Evolutionary conservation across 768 basidiomycete genomes (phyloP).

Genomic region (Tricholoma bakamatsutake): DNA sequence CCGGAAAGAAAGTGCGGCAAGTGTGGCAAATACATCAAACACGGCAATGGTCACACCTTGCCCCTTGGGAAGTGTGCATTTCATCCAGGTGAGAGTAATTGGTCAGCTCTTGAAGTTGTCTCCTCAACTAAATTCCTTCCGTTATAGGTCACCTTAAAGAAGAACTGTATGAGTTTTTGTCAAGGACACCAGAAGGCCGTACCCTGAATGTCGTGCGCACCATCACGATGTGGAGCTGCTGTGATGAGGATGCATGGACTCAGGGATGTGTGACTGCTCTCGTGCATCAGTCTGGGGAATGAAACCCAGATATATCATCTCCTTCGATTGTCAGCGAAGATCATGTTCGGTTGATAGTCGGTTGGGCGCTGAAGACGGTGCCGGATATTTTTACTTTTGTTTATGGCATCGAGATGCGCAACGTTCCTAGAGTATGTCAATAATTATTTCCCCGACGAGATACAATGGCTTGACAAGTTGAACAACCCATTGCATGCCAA

Average conservation of each 20-base stretch:
- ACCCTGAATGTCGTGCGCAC: slow-evolving; percentile 26
- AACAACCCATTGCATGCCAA: no score
- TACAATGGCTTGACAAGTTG: no score
- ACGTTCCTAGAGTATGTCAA: no score
- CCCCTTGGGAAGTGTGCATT: slow-evolving; percentile 19
- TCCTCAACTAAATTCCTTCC: background rate
- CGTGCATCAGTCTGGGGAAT: slow-evolving; percentile 6
- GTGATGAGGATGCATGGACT: slow-evolving; percentile 35
- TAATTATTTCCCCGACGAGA: no score
- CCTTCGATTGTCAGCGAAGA: background rate
- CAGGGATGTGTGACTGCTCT: slow-evolving; percentile 26
- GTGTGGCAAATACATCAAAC: slow-evolving; percentile 12
- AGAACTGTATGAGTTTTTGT: slow-evolving; percentile 36
- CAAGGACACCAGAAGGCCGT: slow-evolving; percentile 27
- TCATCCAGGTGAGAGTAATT: slow-evolving; percentile 30
- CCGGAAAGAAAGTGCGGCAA: slow-evolving; percentile 12
- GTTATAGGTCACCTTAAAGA: slow-evolving; percentile 30
- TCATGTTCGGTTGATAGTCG: background rate
- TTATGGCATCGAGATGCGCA: background rate
- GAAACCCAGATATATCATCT: background rate
- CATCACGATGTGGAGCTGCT: slow-evolving; percentile 44
- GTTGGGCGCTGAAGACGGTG: no score
- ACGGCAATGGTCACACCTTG: slow-evolving; percentile 1
- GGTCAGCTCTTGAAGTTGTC: background rate
- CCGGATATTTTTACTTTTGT: background rate